Evolutionary conservation across 2,329 filamentous ascomycete species (phyloP).

Genomic region (Pseudocercospora fuligena): DNA sequence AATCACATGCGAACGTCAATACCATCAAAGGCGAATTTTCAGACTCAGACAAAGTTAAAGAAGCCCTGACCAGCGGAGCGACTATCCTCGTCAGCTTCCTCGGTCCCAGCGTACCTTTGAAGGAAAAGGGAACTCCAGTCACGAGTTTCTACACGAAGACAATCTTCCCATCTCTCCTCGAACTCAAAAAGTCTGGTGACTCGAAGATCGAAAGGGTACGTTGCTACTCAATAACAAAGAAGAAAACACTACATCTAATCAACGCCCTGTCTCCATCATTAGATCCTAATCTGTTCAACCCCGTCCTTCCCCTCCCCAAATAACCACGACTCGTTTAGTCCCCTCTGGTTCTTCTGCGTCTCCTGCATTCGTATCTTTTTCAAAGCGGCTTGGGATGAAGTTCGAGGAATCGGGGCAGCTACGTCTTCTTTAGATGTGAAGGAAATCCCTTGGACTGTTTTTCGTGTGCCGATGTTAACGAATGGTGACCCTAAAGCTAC

Average conservation of each 20-base stretch:
- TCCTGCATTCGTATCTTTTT: slow-evolving; percentile 17
- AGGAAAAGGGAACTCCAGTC: slow-evolving; percentile 24
- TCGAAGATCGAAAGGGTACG: slow-evolving; percentile 16
- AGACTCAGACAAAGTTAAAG: slow-evolving; percentile 18
- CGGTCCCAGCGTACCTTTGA: slow-evolving; percentile 23
- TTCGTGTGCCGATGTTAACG: slow-evolving; percentile 29
- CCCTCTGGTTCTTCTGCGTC: slow-evolving; percentile 24
- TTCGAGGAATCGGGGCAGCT: slow-evolving; percentile 28
- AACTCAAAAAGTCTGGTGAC: slow-evolving; percentile 10
- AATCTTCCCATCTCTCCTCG: slow-evolving; percentile 17
- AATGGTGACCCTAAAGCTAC: slow-evolving; percentile 26
- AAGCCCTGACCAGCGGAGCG: slow-evolving; percentile 25
- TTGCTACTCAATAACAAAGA: background rate
- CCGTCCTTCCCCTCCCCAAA: slow-evolving; percentile 21
- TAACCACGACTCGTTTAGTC: slow-evolving; percentile 12
- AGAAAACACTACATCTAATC: background rate
- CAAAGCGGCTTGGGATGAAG: slow-evolving; percentile 26
- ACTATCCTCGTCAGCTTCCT: slow-evolving; percentile 29
- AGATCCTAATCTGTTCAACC: slow-evolving; percentile 23
- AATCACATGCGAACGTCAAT: slow-evolving; percentile 14
- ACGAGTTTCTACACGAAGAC: slow-evolving; percentile 27
- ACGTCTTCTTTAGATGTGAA: slow-evolving; percentile 10
- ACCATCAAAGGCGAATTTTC: slow-evolving; percentile 29
- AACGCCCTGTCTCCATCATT: background rate
- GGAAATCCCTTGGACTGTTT: slow-evolving; percentile 29